Evolutionary conservation across 2,329 filamentous ascomycete genomes (phyloP).

Genomic region (Trichoderma koningii): DNA sequence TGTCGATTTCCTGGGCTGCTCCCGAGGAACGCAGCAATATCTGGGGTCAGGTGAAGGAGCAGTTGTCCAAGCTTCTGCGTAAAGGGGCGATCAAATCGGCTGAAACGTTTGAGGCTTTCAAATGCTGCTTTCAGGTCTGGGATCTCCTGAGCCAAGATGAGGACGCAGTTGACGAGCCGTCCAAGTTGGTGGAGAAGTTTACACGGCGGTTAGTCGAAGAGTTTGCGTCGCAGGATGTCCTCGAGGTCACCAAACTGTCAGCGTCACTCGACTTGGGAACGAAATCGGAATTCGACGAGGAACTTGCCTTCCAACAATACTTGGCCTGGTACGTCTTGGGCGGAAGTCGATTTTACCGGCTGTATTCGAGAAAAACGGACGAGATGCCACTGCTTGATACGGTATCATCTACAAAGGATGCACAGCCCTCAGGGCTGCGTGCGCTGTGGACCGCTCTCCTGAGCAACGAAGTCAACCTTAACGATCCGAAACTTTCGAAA

Average conservation of each 20-base stretch:
- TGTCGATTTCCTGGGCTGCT: slow-evolving; percentile 41
- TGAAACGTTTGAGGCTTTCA: slow-evolving; percentile 47
- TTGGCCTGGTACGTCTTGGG: slow-evolving; percentile 41
- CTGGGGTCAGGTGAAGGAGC: slow-evolving; percentile 41
- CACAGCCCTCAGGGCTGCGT: slow-evolving; percentile 29
- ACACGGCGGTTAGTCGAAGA: slow-evolving; percentile 39
- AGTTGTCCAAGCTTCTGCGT: slow-evolving; percentile 39
- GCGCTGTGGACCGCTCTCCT: slow-evolving; percentile 39
- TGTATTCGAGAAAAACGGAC: slow-evolving; percentile 35
- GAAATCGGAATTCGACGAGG: slow-evolving; percentile 34
- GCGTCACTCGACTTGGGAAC: slow-evolving; percentile 27
- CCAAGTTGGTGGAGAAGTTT: slow-evolving; percentile 40
- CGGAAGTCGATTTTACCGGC: slow-evolving; percentile 38
- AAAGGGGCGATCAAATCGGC: slow-evolving; percentile 39
- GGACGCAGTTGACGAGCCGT: slow-evolving; percentile 35
- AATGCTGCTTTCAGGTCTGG: slow-evolving; percentile 45
- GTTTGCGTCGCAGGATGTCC: slow-evolving; percentile 32
- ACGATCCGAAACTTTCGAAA: slow-evolving; percentile 38
- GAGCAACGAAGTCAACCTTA: slow-evolving; percentile 44
- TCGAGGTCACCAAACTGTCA: slow-evolving; percentile 33
- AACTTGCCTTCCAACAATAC: slow-evolving; percentile 38
- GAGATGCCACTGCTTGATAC: slow-evolving; percentile 35
- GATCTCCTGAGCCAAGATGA: slow-evolving; percentile 44
- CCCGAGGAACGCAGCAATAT: slow-evolving; percentile 37
- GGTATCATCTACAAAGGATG: slow-evolving; percentile 31